phyloP scores from a whole-genome alignment of 352 stramenopile genomes.

The Pythium periplocum region DNA sequence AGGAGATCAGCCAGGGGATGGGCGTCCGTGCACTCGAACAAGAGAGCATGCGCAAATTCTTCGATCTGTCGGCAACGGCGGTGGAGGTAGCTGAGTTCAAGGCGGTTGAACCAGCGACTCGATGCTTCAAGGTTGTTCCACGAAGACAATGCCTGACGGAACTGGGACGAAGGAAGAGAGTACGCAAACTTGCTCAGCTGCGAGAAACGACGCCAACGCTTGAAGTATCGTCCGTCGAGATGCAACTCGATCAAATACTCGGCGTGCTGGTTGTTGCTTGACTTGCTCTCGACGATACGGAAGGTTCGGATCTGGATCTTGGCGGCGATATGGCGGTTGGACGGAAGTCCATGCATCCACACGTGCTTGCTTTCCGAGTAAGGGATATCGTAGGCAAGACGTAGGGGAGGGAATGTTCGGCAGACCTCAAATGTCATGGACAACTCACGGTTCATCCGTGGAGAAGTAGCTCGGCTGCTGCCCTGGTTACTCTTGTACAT shows the following conservation, averaged over 20 bases:
- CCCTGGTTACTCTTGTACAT: no score
- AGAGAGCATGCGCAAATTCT: slow-evolving; percentile 64
- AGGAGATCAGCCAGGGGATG: slow-evolving; percentile 70
- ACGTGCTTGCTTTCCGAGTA: slow-evolving; percentile 57
- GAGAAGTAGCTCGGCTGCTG: slow-evolving; percentile 6
- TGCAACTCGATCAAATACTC: slow-evolving; percentile 81
- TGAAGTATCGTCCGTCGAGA: slow-evolving; percentile 70
- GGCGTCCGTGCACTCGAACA: slow-evolving; percentile 67
- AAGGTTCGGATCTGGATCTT: slow-evolving; percentile 83
- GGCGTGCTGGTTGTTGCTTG: slow-evolving; percentile 50
- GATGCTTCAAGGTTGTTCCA: slow-evolving; percentile 53
- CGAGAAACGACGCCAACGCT: slow-evolving; percentile 70
- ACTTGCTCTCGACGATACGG: slow-evolving; percentile 55
- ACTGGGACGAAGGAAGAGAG: slow-evolving; percentile 48
- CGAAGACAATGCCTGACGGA: slow-evolving; percentile 39
- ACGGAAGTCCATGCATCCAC: slow-evolving; percentile 60
- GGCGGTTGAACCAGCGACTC: slow-evolving; percentile 78
- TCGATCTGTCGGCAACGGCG: slow-evolving; percentile 72
- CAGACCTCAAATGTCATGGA: slow-evolving; percentile 68
- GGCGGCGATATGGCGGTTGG: slow-evolving; percentile 67
- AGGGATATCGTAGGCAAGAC: slow-evolving; percentile 44
- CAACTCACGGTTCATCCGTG: slow-evolving; percentile 53
- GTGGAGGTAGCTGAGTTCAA: slow-evolving; percentile 81
- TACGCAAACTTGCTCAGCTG: slow-evolving; percentile 61
- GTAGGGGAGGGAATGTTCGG: slow-evolving; percentile 58